Evolutionary conservation across 805 yeast genomes (phyloP), one percentile per base, ranked within the genome.

Genomic region (Barnettozyma botsteinii): DNA sequence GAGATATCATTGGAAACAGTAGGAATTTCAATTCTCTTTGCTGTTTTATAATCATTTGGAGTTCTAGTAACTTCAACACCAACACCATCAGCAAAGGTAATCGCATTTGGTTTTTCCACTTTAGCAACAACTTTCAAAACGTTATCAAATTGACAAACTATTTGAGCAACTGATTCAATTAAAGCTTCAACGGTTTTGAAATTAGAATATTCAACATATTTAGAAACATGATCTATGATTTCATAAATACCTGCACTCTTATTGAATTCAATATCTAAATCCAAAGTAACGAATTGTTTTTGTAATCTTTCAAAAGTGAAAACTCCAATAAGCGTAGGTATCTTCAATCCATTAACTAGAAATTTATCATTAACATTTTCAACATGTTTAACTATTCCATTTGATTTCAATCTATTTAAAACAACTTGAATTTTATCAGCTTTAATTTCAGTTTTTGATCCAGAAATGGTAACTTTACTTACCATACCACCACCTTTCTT

Each of bases 141-240:
- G 3, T 49, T 48, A 4, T 51, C 48, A 29, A 66, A 57, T 42
- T 69, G 67, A 27, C 75, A 64, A 3, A 81, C 64, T 34, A 76
- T 56, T 47, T 78, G 79, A 3, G 86, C 80, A 21, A 86, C 81
- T 10, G 78, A 73, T 43, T 79, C 73, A 4, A 85, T 95, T 34
- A 93, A 69, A 0, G 97, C 96, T 57, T 93, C 99, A 2, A 93
- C 94, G 0, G 99, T 93, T 53, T 85, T 82, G 65, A 86, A 93
- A 47, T 79, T 77, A 2, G 95, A 74, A n/a, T 55, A 57, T 53
- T 85, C 95, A n/a, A 87, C 84, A 51, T 79, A 85, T 0, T 54
- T 52, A 0, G 72, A 66, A 4, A 84, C 70, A 3, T 59, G 64
- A 21, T 73, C 73, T 18, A 81, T 72, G 31, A 75, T 65, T 24